Evolutionary conservation across 2,329 filamentous ascomycete species (phyloP), one percentile per base, ranked within the genome.

Genomic region (Rhynchosporium graminicola): DNA sequence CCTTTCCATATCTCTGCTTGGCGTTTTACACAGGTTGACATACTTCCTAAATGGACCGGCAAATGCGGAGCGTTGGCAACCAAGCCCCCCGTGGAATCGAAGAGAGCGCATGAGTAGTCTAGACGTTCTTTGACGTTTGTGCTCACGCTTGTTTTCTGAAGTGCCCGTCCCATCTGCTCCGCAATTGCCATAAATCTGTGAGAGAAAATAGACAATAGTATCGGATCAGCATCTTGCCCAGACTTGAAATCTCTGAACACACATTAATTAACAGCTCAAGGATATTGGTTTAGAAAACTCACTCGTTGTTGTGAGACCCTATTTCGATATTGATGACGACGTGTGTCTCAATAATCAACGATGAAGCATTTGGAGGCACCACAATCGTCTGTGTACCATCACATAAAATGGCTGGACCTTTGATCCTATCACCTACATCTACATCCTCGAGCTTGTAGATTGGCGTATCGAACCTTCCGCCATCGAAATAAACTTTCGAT

Each of bases 341-440:
- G 70, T 97, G 94, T 0, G 92, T 96, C 65, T 91, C 83, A 20
- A 96, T 87, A 38, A 97, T 81, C 29, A 92, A 77, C 0, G 93
- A 94, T 28, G 86, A 85, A 2, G 92, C 85, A 36, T 84, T 84
- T 0, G 93, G 94, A 0, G 91, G 90, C 2, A 97, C 87, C 0
- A 97, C 91, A 65, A 98, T 95, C 0, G 94, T 98, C 76, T 97
- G 94, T 0, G 90, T 93, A 8, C 89, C 89, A 72, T 94, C 93
- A 2, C 91, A 91, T 62, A 97, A 83, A 76, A 97, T 91, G 0
- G 92, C 92, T 0, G 93, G 93, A 0, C 93, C 93, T 55, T 82
- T 79, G 59, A 97, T 80, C 26, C 86, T 84, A 64, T 92, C 87
- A 2, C 92, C 91, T 5, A 91, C 80, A 1, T 80, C 78, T 10